Evolutionary conservation across 73 alveolate species (phyloP), one percentile per base, ranked within the genome.

Genomic region (Paraurostyla sp.): DNA sequence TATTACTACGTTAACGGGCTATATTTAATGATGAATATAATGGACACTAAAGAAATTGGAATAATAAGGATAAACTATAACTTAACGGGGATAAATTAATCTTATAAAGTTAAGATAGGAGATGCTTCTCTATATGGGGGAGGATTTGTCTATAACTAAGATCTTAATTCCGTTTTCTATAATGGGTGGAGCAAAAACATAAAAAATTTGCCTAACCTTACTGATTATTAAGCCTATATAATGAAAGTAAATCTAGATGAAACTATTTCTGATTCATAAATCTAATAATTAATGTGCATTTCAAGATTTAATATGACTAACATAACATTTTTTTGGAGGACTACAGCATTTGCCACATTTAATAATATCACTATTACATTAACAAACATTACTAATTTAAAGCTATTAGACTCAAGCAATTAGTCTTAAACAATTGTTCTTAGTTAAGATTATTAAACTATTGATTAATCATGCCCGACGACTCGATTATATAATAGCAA

Each of bases 121-220:
- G 13, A 27, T 40, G 25, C 3, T 40, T 38, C 3, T 9, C 38
- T 65, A 15, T 36, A 22, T 38, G 82, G 82, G 16, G 41, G 25
- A 15, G 82, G 82, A 36, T 6, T 38, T 15, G 6, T 22, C 15
- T 65, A 38, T 65, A 32, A 35, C 6, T 65, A 32, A 38, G 58
- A 65, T 38, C 3, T 65, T 6, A 65, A 65, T 22, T 36, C 56
- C 25, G 36, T 40, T 16, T 65, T 38, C 25, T 18, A 38, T 15
- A 65, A 6, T 65, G 82, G 82, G 0, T 65, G 82, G 82, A 65
- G 82, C 25, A 65, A 65, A 15, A 65, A n/a, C 13, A 11, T 65
- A 38, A 42, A 22, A 65, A 22, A 40, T 7, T 65, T 38, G 49
- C 51, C 51, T 27, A 27, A 6, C 4, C 13, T 22, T 6, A 16